Percentiles rank a stretch among this genome's conserved stretches.
phyloP scores from a whole-genome alignment of 2,329 filamentous ascomycete genomes.

The Blastomyces parvus region DNA sequence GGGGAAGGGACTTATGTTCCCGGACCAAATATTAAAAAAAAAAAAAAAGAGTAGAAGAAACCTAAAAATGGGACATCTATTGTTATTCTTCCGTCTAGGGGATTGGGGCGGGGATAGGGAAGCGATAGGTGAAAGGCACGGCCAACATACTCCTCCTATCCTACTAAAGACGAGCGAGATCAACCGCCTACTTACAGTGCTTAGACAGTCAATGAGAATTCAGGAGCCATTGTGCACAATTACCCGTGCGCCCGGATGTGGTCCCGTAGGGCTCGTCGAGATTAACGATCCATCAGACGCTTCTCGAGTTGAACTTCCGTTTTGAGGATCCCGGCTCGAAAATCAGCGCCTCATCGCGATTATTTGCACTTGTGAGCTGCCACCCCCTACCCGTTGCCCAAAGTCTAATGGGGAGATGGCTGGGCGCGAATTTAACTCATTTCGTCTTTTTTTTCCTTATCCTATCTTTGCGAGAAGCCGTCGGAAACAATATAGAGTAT shows the following conservation, averaged over 20 bases:
- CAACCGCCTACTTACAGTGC: no score
- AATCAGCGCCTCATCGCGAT: background rate
- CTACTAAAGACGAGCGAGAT: background rate
- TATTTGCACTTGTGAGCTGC: background rate
- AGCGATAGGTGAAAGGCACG: background rate
- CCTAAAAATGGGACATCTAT: background rate
- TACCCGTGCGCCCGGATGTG: background rate
- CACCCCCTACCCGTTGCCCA: background rate
- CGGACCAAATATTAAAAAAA: background rate
- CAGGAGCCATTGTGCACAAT: background rate
- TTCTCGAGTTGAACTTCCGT: background rate
- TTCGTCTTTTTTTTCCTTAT: background rate
- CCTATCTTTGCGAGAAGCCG: background rate
- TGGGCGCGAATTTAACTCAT: background rate
- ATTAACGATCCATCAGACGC: background rate
- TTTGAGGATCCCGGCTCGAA: background rate
- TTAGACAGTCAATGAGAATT: no score
- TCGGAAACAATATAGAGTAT: background rate
- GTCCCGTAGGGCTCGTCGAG: background rate
- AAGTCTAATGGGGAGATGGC: background rate
- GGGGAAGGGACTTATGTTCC: background rate
- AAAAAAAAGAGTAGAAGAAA: background rate
- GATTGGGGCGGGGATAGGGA: background rate
- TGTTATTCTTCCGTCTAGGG: background rate
- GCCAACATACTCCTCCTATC: background rate